Base-by-base conservation (phyloP, 768 basidiomycete genomes). In the Sutorius australiensis region DNA sequence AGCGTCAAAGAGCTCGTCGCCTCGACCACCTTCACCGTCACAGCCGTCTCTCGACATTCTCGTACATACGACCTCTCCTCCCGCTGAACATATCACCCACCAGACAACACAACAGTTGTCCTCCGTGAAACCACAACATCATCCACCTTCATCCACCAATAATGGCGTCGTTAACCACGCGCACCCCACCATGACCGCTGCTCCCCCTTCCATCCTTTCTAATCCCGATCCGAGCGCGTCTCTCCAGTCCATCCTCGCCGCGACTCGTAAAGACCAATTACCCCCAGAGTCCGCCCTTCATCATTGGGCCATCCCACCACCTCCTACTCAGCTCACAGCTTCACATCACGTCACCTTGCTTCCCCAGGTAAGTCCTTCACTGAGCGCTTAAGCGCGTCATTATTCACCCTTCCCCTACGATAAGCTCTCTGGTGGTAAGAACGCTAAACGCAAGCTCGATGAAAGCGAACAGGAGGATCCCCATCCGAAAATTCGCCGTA, bases 401-500 rank as follows among this genome's bases (percentile, higher is more conserved):
- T 47, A 41, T 55, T 64, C 49, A 62, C 61, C 64, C 45, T 48
- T 61, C 55, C 46, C 30, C 21, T 53, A 39, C 62, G 58, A 59
- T 59, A 57, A 60, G 57, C 63, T 68, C 16, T 65, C 68, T 7
- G 58, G 72, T 50, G 65, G 63, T 47, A 75, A 82, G 34, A 75
- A 78, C 32, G 76, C 77, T 38, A 92, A 92, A 71, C 88, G 89
- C 57, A 91, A 90, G 68, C 75, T 89, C 19, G 89, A 91, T 36
- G 70, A 76, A 45, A 79, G 80, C 14, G 72, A 80, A 5, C 79
- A 80, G 32, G 75, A 80, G 3, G 86, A 89, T 56, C 70, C 73
- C 27, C 87, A 90, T 60, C 78, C 74, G 59, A 92, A 92, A 77
- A 91, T 91, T 66, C 81, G 89, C 52, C 86, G 89, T 62, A 87